phyloP scores from a whole-genome alignment of 140 eudicot genomes.

The Oenanthe javanica region DNA sequence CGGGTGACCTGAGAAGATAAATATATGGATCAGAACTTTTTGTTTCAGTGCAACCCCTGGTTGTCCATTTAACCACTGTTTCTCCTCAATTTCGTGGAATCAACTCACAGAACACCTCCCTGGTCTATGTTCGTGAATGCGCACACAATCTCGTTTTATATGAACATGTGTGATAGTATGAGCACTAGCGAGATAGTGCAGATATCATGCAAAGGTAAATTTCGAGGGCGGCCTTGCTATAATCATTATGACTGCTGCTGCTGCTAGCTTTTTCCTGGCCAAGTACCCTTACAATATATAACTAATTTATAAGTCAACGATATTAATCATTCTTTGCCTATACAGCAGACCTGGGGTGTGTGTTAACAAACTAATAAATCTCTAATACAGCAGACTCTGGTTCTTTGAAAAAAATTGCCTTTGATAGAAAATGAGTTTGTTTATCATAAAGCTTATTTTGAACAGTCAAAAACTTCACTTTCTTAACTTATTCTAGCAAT shows the following conservation, averaged over 20 bases:
- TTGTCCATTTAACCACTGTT: neutral
- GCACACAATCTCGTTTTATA: neutral
- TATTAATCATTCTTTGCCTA: neutral
- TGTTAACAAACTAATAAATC: no score
- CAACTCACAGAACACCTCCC: no score
- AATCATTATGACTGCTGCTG: neutral
- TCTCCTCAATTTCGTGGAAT: neutral
- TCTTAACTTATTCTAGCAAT: no score
- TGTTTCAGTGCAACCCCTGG: no score
- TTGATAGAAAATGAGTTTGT: neutral
- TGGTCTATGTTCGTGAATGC: no score
- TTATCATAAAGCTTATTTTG: no score
- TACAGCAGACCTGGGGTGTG: no score
- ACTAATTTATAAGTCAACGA: neutral
- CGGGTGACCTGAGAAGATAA: neutral
- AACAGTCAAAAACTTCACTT: no score
- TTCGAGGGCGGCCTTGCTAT: neutral
- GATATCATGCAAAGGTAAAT: neutral
- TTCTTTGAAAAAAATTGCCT: no score
- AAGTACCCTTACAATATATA: neutral
- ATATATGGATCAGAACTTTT: no score
- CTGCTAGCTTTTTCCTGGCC: neutral
- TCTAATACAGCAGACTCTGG: no score
- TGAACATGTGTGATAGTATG: neutral
- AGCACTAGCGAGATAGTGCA: neutral